Evolutionary conservation across 352 stramenopile genomes (phyloP), one percentile per base, ranked within the genome.

Genomic region (Globisporangium nunn): DNA sequence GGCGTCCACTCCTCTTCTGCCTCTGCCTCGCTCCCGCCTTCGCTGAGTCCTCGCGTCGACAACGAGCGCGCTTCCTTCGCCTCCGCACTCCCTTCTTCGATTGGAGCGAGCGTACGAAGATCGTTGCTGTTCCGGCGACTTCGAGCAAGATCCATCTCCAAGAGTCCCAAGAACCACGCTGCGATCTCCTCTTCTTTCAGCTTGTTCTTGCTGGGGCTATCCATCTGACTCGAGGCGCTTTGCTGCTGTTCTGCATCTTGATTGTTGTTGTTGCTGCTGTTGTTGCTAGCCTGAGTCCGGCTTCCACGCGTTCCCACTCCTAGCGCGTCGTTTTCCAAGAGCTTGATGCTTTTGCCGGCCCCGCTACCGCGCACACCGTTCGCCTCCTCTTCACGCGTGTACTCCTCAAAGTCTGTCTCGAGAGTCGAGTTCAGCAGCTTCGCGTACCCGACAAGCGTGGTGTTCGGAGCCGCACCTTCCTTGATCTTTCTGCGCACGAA

Each of bases 151-250:
- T 89, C 76, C 73, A 75, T 86, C 49, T 85, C 75, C 6, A 91
- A 41, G 1, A 89, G 50, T 0, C 74, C 74, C 2, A 89, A 48
- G 28, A 91, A 89, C 81, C 81, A 91, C 12, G 76, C 67, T 0
- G 78, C 78, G 40, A 91, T 76, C 57, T 88, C 81, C 23, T 78
- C 68, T 62, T 87, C 76, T 50, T 87, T 88, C 17, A 87, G 63
- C 8, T 75, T 75, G 35, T 70, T 48, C 6, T 55, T 68, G 52
- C 63, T 75, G 7, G 56, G 50, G 47, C 56, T 67, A 7, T 61
- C 61, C 56, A 56, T 43, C 11, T 39, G 43, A 3, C 40, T 15
- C 3, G 48, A 46, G 30, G 4, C 61, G 54, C 60, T 62, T 49
- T 59, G 29, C 11, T 6, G 47, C 47, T 41, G 55, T n/a, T 63